Base-by-base conservation (phyloP, 805 yeast species). In the Candida anglica region DNA sequence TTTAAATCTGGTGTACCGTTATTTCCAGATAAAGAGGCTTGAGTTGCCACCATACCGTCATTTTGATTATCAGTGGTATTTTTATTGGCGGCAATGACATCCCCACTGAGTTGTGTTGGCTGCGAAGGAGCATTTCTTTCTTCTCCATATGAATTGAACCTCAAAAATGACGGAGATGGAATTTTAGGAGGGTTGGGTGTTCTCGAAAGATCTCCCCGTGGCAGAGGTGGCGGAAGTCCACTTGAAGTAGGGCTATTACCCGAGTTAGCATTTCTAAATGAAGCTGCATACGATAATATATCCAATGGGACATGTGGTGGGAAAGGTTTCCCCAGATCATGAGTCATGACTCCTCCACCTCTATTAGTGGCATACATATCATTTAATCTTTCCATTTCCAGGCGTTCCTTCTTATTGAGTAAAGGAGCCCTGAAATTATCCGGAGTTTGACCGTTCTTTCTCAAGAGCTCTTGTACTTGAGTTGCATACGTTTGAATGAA, bases 401-500 rank as follows among this genome's bases (percentile, higher is more conserved):
- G 32, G 9, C 36, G 30, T 17, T 53, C 58, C 28, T 37, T 39
- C 28, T 43, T 46, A 18, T 40, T 21, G 8, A n/a, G 5, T 16
- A 17, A 27, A 11, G 32, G 26, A 2, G 48, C 45, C 19, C 42
- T 38, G 20, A 48, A 47, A 35, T 48, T 51, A 15, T 42, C 42
- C 10, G 53, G 52, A 5, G 53, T 47, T 15, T 48, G 53, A 13
- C 52, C 52, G 22, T 50, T 47, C 14, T 46, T 49, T 18, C 40
- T 39, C 14, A 64, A 37, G 25, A 64, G 41, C 23, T 52, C 58
- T 30, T 50, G 61, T 37, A 79, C 68, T 50, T 78, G 82, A 23
- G 71, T 69, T 1, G 73, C 69, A 50, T 79, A 80, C 0, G 85
- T 78, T 45, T 78, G 82, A 11, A 75, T 65, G 43, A 79, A 80